Evolutionary conservation across 495 filamentous ascomycete species (phyloP), one percentile per base, ranked within the genome.

Genomic region (Mytilinidion resinicola): DNA sequence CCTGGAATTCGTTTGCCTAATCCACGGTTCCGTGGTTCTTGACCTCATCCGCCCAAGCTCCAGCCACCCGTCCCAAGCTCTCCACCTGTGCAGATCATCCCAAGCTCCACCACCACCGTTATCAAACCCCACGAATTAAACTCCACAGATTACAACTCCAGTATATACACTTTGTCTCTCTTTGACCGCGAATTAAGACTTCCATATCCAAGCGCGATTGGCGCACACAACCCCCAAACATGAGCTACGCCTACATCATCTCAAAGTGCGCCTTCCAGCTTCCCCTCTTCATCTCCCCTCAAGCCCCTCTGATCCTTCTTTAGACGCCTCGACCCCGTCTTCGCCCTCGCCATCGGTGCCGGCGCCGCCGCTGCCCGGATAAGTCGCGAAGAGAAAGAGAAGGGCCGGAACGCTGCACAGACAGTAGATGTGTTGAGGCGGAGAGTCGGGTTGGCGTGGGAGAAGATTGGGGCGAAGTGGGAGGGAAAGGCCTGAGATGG

Each of bases 311-410:
- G 34, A 38, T 35, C 48, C 33, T 12, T 2, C 20, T 10, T 14
- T 53, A 91, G 89, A 70, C 65, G 82, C 49, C 82, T 80, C 19
- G 93, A 98, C 67, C 93, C 92, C 17, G 66, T 96, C 61, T 98
- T 96, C 69, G 93, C 90, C 41, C 59, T 95, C 41, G 71, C 81
- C 51, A 92, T 96, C 67, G 93, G 86, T 10, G 51, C 81, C 12
- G 76, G 78, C 19, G 86, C 86, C 1, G 83, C 85, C 9, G 74
- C 73, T n/a, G 73, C 79, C 30, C 77, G 87, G 60, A 85, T 98
- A 69, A 87, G 85, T 62, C 87, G 91, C 21, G 93, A 97, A 67
- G 87, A 93, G 68, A 83, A 79, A 59, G 88, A 88, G 59, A 80
- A 82, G 52, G 85, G 85, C 43, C 77, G 67, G 54, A 79, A 69